Percentiles rank a stretch among this genome's conserved stretches.
Conservation (phyloP, 2,329 filamentous ascomycete species). For the Venturia oleaginea region DNA sequence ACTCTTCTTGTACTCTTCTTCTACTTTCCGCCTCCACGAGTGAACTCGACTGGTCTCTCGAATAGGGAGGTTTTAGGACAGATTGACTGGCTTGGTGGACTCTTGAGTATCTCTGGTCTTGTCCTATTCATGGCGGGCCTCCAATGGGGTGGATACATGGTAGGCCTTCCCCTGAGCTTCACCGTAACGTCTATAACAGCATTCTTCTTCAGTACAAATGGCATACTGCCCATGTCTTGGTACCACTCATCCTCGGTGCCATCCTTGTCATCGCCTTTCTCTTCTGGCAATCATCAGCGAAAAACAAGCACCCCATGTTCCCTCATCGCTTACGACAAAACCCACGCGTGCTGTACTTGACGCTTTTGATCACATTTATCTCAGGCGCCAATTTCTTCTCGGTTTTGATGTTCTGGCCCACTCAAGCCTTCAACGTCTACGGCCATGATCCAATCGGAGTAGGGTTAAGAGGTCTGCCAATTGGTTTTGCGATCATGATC, state of each 20-base stretch:
- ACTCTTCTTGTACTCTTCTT: slow-evolving; percentile 39
- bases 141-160: slow-evolving; percentile 29
- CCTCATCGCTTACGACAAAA: slow-evolving; percentile 18
- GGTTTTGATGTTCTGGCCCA: slow-evolving; percentile 51
- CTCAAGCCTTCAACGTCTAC: slow-evolving; percentile 56
- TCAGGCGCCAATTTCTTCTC: slow-evolving; percentile 31
- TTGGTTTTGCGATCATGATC: slow-evolving; percentile 49
- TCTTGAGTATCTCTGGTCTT: slow-evolving; percentile 41
- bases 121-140: slow-evolving; percentile 44
- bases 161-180: neutral
- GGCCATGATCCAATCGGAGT: slow-evolving; percentile 50
- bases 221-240: slow-evolving; percentile 14
- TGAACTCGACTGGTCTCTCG: slow-evolving; percentile 32
- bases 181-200: neutral
- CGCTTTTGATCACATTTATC: slow-evolving; percentile 33
- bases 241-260: slow-evolving; percentile 15
- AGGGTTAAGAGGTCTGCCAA: slow-evolving; percentile 52
- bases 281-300: slow-evolving; percentile 12
- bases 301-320: slow-evolving; percentile 14
- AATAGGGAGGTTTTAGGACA: slow-evolving; percentile 33
- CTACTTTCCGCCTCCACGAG: slow-evolving; percentile 44
- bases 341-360: slow-evolving; percentile 26
- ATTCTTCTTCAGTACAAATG: slow-evolving; percentile 11
- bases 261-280: slow-evolving; percentile 13
- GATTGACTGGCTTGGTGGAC: slow-evolving; percentile 44